Evolutionary conservation across 352 stramenopile species (phyloP), one percentile per base, ranked within the genome.

Genomic region (Elongisporangium prolatum): DNA sequence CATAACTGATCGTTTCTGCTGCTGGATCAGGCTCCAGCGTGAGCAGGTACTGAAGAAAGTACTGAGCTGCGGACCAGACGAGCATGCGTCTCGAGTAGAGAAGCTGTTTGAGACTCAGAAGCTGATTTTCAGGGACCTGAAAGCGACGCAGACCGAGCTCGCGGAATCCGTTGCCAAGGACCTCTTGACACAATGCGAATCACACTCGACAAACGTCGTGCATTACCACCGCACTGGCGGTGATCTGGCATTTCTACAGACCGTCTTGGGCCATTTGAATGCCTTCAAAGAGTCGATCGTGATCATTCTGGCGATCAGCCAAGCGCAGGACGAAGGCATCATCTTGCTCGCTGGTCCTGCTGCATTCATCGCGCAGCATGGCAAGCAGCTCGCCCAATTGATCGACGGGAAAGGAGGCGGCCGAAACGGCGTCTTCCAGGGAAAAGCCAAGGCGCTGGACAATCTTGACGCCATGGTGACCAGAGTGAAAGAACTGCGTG

Each of bases 371-470:
- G 60, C 65, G 3, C 40, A 70, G 51, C 67, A 91, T 56, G 84
- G 77, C 34, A 83, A 75, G 52, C 67, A 62, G 47, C 68, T 85
- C 38, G 72, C 81, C 34, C 71, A 72, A 3, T 54, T 84, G 13
- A 88, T 95, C 54, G 80, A 85, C 13, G 85, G 72, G 48, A 93
- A 91, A 52, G 85, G 85, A 7, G 80, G 80, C 40, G 81, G 81
- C 49, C 90, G 88, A 60, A 83, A 83, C 55, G 77, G 81, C 7
- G 60, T 91, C 22, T 75, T 93, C 44, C 86, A 95, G 62, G 86
- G 86, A 21, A 93, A 93, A 65, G 82, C 79, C 13, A 86, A 88
- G 60, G 61, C 58, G 1, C 55, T 93, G 34, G 50, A 59, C 20
- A 84, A 86, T 17, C 44, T 89, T 3, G 58, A 71, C 24, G 54